These are phyloP conservation scores for Diplocarpon mali DNA, from an alignment of 2,329 filamentous ascomycete species.

Conservation along the genomic window DNA sequence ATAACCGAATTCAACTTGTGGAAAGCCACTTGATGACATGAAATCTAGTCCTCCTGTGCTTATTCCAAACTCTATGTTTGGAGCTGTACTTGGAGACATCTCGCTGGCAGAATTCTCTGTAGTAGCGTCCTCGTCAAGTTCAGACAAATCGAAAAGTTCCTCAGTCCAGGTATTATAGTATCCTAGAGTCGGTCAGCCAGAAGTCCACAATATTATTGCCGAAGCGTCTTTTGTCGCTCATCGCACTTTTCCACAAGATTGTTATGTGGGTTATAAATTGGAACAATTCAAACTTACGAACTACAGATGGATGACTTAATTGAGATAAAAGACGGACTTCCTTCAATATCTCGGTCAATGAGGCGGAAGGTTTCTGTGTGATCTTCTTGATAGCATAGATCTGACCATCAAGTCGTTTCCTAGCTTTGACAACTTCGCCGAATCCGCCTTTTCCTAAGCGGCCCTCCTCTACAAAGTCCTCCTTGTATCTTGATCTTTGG, in stretches of 20 bases:
- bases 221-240: too few species aligned
- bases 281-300: conserved; percentile 22
- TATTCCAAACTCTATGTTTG: conserved; percentile 23
- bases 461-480: conserved; percentile 85
- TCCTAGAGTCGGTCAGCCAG: conserved; percentile 37
- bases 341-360: conserved; percentile 70
- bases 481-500: conserved; percentile 63
- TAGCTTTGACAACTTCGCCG: conserved; percentile 89
- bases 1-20: conserved; percentile 68
- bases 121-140: conserved; percentile 42
- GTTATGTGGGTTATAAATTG: too few species aligned
- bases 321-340: conserved; percentile 85
- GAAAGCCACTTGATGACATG: conserved; percentile 74
- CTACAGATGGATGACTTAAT: conserved; percentile 71
- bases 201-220: neutral
- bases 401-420: conserved; percentile 86
- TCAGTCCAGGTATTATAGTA: conserved; percentile 97
- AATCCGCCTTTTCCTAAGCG: conserved; percentile 88
- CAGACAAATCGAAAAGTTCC: conserved; percentile 44
- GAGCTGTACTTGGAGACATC: conserved; percentile 20
- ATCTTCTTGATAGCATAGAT: conserved; percentile 98
- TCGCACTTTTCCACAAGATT: too few species aligned
- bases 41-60: conserved; percentile 83
- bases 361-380: conserved; percentile 65
- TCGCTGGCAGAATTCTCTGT: conserved; percentile 20